Base-by-base conservation (phyloP, 1,284 basidiomycete species). In the Tausonia pullulans region DNA sequence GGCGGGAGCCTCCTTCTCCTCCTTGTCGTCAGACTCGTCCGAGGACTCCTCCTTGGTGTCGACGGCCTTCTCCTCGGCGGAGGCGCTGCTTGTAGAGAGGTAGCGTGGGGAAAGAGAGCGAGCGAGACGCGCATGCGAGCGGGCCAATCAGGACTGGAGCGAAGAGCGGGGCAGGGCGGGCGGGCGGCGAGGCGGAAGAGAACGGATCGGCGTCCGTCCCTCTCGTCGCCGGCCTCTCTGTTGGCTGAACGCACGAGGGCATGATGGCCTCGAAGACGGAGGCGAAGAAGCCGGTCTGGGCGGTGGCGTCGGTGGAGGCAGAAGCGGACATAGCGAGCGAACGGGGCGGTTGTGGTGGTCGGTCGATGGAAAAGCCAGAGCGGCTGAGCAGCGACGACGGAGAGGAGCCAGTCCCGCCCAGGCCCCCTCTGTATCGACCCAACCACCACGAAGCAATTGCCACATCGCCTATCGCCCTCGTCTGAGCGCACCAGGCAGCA, bases 1-100 rank as follows among this genome's bases (percentile, higher is more conserved):
- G 66, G 76, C 80, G 56, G 74, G 75, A 61, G 76, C 79, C 45
- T 78, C 79, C 63, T 76, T 77, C 50, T 74, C 79, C 68, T 77
- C 79, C 60, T 78, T 78, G 27, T 68, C 70, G 54, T 72, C 71
- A 66, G 74, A 76, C 46, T 71, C 72, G 64, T 73, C 74, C 64
- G 74, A 73, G 46, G 71, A 69, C 58, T 74, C 73, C 64, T 77
- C 74, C 64, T 77, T 71, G 16, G 70, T 60, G 61, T 75, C 74
- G 27, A 27, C 27, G 27, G 27, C 27, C 61, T 73, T 71, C 61
- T 72, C 73, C 61, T 78, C 73, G 67, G 74, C 76, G 72, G 77
- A 73, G 10, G 74, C 75, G n/a, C 75, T 77, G 67, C 5, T 40
- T 8, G 2, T 16, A 56, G 40, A 56, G 54, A 41, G 53, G 53